These are phyloP conservation scores for Warburgia ugandensis DNA, from an alignment of 164 flowering plant genomes.

Conservation along the genomic window DNA sequence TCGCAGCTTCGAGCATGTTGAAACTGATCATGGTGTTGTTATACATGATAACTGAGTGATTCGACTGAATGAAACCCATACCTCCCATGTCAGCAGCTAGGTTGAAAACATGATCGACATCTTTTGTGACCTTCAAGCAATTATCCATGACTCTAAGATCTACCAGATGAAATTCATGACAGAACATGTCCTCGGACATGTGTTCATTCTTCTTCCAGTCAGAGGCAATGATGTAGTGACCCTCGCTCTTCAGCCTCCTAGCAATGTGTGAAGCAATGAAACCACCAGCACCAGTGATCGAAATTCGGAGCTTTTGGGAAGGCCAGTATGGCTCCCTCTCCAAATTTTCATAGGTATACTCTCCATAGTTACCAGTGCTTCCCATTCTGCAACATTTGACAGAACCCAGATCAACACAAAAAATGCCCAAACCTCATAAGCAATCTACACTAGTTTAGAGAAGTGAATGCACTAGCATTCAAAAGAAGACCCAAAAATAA, in stretches of 20 bases:
- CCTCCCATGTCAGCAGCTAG: conserved; percentile 99
- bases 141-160: conserved; percentile 98
- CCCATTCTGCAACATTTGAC: conserved; percentile 64
- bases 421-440: too few species aligned
- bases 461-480: too few species aligned
- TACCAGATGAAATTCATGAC: conserved; percentile 91
- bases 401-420: background rate
- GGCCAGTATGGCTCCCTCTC: conserved; percentile 98
- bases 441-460: too few species aligned
- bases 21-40: conserved; percentile 99
- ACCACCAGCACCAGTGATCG: conserved; percentile 98
- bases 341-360: conserved; percentile 71
- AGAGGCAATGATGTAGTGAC: conserved; percentile 95
- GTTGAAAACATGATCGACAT: conserved; percentile 91
- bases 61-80: conserved; percentile 99
- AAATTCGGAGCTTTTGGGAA: conserved; percentile 73
- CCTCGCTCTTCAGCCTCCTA: conserved; percentile 83
- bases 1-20: conserved; percentile 92
- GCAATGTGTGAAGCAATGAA: conserved; percentile 99
- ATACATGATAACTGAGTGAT: conserved; percentile 96
- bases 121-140: conserved; percentile 79
- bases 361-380: conserved; percentile 51
- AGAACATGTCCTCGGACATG: conserved; percentile 97
- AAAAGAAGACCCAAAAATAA: too few species aligned
- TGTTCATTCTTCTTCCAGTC: conserved; percentile 99